These are phyloP conservation scores for Ophiocordyceps camponoti-saundersi DNA, from an alignment of 2,329 filamentous ascomycete species.

Conservation along the genomic window DNA sequence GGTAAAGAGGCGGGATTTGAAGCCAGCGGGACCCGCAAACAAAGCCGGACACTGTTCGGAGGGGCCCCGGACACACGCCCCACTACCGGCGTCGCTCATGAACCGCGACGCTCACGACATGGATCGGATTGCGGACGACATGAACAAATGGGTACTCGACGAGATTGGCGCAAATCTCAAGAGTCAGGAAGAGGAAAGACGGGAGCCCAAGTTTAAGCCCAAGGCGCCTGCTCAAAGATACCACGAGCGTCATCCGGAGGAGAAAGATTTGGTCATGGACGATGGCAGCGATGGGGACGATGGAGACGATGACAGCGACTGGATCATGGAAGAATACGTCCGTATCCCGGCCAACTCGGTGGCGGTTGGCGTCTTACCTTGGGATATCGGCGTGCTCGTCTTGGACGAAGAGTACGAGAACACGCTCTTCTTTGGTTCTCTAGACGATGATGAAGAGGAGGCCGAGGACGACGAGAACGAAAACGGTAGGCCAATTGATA, in stretches of 20 bases:
- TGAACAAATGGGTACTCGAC: slow-evolving; percentile 41
- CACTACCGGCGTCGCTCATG: slow-evolving; percentile 16
- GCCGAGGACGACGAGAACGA: slow-evolving; percentile 46
- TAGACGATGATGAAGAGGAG: slow-evolving; percentile 45
- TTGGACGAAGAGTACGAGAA: slow-evolving; percentile 41
- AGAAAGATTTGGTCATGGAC: slow-evolving; percentile 16
- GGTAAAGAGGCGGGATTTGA: slow-evolving; percentile 6
- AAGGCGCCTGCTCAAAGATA: slow-evolving; percentile 38
- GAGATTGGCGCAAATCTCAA: slow-evolving; percentile 38
- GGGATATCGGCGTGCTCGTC: slow-evolving; percentile 37
- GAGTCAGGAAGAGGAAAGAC: slow-evolving; percentile 24
- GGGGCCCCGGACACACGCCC: slow-evolving; percentile 6
- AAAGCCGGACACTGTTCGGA: slow-evolving; percentile 9
- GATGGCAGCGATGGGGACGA: slow-evolving; percentile 16
- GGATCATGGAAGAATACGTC: slow-evolving; percentile 48
- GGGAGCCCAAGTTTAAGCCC: slow-evolving; percentile 29
- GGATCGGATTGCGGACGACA: slow-evolving; percentile 33
- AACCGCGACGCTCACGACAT: slow-evolving; percentile 23
- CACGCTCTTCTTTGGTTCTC: slow-evolving; percentile 41
- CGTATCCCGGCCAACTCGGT: slow-evolving; percentile 38
- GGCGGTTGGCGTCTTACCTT: slow-evolving; percentile 25
- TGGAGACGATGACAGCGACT: slow-evolving; percentile 34
- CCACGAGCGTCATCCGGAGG: slow-evolving; percentile 35
- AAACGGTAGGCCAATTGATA: slow-evolving; percentile 29
- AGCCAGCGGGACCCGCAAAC: slow-evolving; percentile 15